These are phyloP conservation scores for Leptographium flavum DNA, from an alignment of 2,329 filamentous ascomycete species.

Conservation along the genomic window DNA sequence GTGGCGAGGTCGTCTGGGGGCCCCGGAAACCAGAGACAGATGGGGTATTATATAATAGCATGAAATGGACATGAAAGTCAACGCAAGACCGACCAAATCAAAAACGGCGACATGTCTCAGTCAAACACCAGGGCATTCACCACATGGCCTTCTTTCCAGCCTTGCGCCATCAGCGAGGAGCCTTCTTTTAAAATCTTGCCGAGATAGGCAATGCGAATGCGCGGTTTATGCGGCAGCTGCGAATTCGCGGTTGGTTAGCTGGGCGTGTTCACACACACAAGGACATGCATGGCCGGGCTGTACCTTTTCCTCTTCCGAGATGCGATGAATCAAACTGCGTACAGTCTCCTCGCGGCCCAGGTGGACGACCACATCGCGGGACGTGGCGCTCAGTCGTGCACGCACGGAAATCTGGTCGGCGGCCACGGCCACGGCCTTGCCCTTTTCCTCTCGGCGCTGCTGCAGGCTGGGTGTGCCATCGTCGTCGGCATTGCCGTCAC, in stretches of 20 bases:
- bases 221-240: constrained; percentile 43
- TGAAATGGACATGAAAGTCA: too few species aligned
- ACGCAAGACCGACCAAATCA: too few species aligned
- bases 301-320: constrained; percentile 51
- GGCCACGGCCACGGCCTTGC: constrained; percentile 26
- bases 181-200: constrained; percentile 65
- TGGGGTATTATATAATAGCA: background rate
- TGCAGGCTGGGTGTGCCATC: constrained; percentile 4
- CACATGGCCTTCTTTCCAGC: constrained; percentile 62
- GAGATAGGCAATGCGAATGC: constrained; percentile 62
- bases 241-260: background rate
- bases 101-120: background rate
- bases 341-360: constrained; percentile 50
- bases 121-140: constrained; percentile 62
- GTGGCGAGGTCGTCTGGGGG: too few species aligned
- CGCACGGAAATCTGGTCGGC: constrained; percentile 37
- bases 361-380: constrained; percentile 45
- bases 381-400: constrained; percentile 52
- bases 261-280: background rate
- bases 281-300: constrained; percentile 13
- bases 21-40: background rate
- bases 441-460: constrained; percentile 33
- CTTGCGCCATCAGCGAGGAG: constrained; percentile 49
- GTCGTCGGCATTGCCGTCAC: background rate
- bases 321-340: constrained; percentile 42